These are phyloP conservation scores for Aegilops bicornis DNA, from an alignment of 176 grass and related monocot genomes.

Conservation along the genomic window DNA sequence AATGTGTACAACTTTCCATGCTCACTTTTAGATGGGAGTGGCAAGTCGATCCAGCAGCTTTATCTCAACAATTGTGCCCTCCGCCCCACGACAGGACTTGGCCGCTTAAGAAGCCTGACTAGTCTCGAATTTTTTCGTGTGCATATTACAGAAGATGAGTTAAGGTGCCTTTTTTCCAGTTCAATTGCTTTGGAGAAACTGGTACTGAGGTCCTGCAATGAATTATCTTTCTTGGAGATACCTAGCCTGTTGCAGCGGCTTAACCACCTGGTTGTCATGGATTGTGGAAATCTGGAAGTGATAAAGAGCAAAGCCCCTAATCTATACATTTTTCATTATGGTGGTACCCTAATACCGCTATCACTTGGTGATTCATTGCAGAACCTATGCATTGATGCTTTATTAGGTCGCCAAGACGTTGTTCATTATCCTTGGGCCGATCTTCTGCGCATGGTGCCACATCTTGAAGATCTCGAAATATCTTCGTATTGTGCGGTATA, in stretches of 20 bases:
- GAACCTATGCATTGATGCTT: background rate
- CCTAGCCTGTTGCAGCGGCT: background rate
- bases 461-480: background rate
- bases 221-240: background rate
- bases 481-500: background rate
- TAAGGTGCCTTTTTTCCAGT: background rate
- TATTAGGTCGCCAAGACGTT: background rate
- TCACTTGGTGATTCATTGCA: background rate
- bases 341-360: background rate
- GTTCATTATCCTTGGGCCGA: background rate
- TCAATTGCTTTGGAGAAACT: background rate
- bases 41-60: background rate
- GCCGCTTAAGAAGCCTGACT: background rate
- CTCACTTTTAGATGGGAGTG: background rate
- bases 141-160: background rate
- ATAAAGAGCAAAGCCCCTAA: background rate
- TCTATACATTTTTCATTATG: background rate
- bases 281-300: background rate
- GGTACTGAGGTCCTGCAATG: background rate
- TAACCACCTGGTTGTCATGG: background rate
- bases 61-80: background rate
- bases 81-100: background rate
- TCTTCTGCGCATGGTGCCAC: background rate
- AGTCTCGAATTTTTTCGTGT: background rate
- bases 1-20: background rate